Evolutionary conservation across 2,329 filamentous ascomycete species (phyloP).

Genomic region (Taxawa tesnikishii): DNA sequence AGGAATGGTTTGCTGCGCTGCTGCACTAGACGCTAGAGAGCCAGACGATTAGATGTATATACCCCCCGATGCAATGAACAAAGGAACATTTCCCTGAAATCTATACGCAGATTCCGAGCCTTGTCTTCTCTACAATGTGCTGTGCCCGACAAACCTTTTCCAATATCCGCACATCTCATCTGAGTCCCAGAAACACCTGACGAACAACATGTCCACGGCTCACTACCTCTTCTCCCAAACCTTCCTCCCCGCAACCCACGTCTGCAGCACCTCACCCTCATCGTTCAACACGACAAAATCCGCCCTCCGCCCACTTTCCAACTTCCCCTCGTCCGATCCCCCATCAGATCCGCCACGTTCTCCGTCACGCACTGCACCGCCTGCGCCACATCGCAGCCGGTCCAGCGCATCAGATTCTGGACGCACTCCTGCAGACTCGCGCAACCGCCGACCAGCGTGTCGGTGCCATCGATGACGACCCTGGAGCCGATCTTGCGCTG

Average conservation of each 20-base stretch:
- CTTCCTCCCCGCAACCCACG: constrained; percentile 37
- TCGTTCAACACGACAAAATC: constrained; percentile 38
- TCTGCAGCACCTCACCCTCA: constrained; percentile 34
- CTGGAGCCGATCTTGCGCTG: constrained; percentile 37
- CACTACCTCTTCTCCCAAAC: constrained; percentile 26
- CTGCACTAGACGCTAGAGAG: no score
- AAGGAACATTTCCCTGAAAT: no score
- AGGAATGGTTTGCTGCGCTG: no score
- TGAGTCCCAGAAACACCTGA: background rate
- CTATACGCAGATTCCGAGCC: no score
- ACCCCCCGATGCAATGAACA: no score
- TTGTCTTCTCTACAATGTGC: no score
- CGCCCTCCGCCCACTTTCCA: constrained; percentile 33
- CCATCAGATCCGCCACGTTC: constrained; percentile 39
- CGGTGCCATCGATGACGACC: constrained; percentile 39
- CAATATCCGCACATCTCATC: no score
- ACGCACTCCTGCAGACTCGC: constrained; percentile 39
- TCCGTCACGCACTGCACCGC: constrained; percentile 38
- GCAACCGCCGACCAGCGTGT: constrained; percentile 43
- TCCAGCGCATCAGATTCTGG: constrained; percentile 34
- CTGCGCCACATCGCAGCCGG: constrained; percentile 33
- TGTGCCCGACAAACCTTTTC: no score
- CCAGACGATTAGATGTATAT: no score
- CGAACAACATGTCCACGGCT: no score
- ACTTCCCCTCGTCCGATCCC: constrained; percentile 28